A percentile compares a stretch with the other conserved stretches of the same genome.
Conservation (phyloP, 352 stramenopile species). For the Phytophthora litchii region DNA sequence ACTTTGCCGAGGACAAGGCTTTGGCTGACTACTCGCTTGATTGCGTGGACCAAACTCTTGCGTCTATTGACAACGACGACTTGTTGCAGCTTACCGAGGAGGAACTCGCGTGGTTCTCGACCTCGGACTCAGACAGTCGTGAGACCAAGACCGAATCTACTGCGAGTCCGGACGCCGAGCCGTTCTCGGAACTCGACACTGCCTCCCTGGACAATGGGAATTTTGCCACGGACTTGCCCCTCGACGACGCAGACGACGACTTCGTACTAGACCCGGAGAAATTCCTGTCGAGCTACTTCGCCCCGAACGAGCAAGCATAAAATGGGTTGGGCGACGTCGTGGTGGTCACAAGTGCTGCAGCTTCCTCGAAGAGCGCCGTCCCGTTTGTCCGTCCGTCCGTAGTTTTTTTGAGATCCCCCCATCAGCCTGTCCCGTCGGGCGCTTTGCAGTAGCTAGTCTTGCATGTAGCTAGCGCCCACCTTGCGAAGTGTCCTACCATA, state of each 20-base stretch:
- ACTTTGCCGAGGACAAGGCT: constrained; percentile 80
- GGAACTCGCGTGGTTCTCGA: constrained; percentile 86
- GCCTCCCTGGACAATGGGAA: constrained; percentile 26
- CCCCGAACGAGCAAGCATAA: constrained; percentile 41
- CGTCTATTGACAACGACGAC: constrained; percentile 82
- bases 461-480: constrained; percentile 19
- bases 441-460: constrained; percentile 17
- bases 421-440: constrained; percentile 12
- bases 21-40: constrained; percentile 67
- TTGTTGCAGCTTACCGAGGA: constrained; percentile 82
- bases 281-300: constrained; percentile 88
- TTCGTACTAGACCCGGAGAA: constrained; percentile 89
- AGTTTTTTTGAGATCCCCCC: constrained; percentile 39
- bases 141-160: constrained; percentile 12
- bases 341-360: constrained; percentile 51
- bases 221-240: constrained; percentile 40
- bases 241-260: constrained; percentile 80
- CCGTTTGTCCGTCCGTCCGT: constrained; percentile 38
- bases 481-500: constrained; percentile 29
- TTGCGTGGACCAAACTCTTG: constrained; percentile 61
- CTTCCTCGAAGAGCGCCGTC: constrained; percentile 44
- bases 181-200: constrained; percentile 36
- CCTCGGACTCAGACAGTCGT: constrained; percentile 17
- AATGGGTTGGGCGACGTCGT: constrained; percentile 36
- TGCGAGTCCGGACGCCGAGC: constrained; percentile 11